A percentile compares a stretch with the other conserved stretches of the same genome.
Evolutionary conservation across 345 rosid species (phyloP).

Genomic region (Rhizophora mangle): DNA sequence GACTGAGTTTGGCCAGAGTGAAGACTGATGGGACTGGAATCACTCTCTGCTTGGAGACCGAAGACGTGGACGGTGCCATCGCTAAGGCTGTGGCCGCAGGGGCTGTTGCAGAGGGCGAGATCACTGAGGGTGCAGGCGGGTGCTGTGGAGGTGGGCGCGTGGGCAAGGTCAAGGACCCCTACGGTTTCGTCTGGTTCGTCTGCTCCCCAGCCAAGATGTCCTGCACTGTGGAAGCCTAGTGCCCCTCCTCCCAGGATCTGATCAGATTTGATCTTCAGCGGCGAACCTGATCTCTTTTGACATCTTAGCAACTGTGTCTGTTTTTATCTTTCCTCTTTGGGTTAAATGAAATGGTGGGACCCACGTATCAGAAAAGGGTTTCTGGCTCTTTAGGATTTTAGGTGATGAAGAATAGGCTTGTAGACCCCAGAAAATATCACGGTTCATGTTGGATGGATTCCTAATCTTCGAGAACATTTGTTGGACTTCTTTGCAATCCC

Average conservation of each 20-base stretch:
- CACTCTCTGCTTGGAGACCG: slow-evolving; percentile 55
- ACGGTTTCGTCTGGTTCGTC: slow-evolving; percentile 69
- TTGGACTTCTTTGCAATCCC: too few relatives aligned
- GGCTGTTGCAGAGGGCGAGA: slow-evolving; percentile 53
- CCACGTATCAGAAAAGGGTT: background rate
- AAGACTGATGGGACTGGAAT: slow-evolving; percentile 29
- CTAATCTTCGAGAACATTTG: background rate
- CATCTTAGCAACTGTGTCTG: background rate
- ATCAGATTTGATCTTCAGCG: slow-evolving; percentile 4
- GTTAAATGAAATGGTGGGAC: slow-evolving; percentile 6
- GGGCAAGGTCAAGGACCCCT: slow-evolving; percentile 75
- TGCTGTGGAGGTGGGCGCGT: slow-evolving; percentile 45
- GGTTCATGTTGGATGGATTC: background rate
- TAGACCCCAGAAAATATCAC: too few relatives aligned
- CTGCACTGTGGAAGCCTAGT: slow-evolving; percentile 44
- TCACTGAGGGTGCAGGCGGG: slow-evolving; percentile 38
- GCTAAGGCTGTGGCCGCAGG: slow-evolving; percentile 68
- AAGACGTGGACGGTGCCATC: slow-evolving; percentile 60
- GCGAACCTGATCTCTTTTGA: background rate
- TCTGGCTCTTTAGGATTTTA: background rate
- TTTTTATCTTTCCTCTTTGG: background rate
- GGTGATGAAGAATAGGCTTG: background rate
- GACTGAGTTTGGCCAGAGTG: slow-evolving; percentile 10
- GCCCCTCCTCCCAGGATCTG: too few relatives aligned
- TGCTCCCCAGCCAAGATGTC: slow-evolving; percentile 41